Base-by-base conservation (phyloP, 179 eudicot genomes). In the Sideroxylon spinosum region DNA sequence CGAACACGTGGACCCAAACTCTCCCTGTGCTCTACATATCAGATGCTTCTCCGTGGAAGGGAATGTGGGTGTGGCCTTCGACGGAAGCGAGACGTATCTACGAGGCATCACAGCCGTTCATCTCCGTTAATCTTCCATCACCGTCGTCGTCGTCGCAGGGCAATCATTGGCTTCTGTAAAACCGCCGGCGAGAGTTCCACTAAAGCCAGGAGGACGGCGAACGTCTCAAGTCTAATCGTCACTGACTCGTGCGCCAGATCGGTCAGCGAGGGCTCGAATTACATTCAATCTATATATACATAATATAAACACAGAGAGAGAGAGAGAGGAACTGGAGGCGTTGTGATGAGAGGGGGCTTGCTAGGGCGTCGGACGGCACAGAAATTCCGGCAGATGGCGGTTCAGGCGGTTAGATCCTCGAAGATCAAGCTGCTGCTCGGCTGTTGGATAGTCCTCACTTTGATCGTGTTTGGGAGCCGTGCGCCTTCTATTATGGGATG, bases 361-460 rank as follows among this genome's bases (percentile, higher is more conserved):
- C 72, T 84, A 72, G 84, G 86, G 79, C 91, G 97, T 56, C 89
- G 94, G 84, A 79, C 85, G 71, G 78, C 78, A 19, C 87, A 71
- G 82, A 79, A 87, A 76, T 53, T 88, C 57, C 86, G 88, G 79
- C 92, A 89, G 77, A 76, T 82, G 62, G 85, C 90, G 77, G 52
- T 90, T 78, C 78, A 82, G 0, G 85, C 85, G 68, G 86, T 80
- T 13, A 91, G 92, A 87, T 90, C 95, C 2, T 86, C 81, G 7
- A 93, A 81, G 88, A 80, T 90, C 69, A 90, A 84, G 81, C 68
- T 92, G 19, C 44, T 93, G 78, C 87, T 93, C 20, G 84, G 85
- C n/a, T 82, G 89, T 52, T 87, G 91, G 65, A 78, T 87, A 8
- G 60, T 85, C 11, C 83, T 93, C 77, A 78, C 87, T 13, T 48